These are phyloP conservation scores for Yarrowia yakushimensis DNA, from an alignment of 805 yeast species.

Conservation along the genomic window DNA sequence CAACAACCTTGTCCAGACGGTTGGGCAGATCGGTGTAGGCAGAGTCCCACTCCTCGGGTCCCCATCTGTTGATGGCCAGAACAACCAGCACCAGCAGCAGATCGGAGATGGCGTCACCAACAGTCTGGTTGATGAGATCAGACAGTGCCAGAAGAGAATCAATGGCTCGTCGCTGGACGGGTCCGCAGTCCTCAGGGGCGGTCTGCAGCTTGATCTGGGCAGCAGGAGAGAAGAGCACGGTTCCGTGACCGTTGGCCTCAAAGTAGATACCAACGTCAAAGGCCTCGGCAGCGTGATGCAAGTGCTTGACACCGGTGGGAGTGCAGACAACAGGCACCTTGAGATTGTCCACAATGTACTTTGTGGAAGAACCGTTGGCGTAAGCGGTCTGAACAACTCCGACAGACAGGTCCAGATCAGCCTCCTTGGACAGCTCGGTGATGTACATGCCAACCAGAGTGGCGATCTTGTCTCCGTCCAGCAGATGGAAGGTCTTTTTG, in stretches of 20 bases:
- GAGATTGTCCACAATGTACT: constrained; percentile 57
- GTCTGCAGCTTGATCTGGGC: constrained; percentile 43
- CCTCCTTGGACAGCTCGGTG: constrained; percentile 46
- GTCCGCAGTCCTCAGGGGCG: constrained; percentile 41
- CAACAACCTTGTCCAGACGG: constrained; percentile 72
- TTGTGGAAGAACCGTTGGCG: constrained; percentile 90
- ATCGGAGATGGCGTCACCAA: constrained; percentile 98
- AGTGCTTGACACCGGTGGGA: constrained; percentile 93
- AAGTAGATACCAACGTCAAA: constrained; percentile 92
- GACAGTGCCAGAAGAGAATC: constrained; percentile 57
- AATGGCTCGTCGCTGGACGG: constrained; percentile 49
- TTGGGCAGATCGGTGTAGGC: constrained; percentile 86
- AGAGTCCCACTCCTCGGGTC: constrained; percentile 69
- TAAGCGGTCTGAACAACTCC: constrained; percentile 98
- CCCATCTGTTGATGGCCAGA: constrained; percentile 51
- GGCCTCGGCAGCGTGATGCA: constrained; percentile 84
- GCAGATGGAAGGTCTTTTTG: constrained; percentile 37
- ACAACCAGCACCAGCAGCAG: constrained; percentile 72
- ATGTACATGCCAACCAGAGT: constrained; percentile 72
- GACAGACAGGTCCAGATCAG: constrained; percentile 43
- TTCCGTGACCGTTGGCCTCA: constrained; percentile 99
- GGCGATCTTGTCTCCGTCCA: constrained; percentile 94
- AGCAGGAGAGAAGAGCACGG: constrained; percentile 71
- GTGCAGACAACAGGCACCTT: constrained; percentile 80
- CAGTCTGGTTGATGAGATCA: constrained; percentile 86